phyloP scores from a whole-genome alignment of 2,329 filamentous ascomycete species.

The Fusarium bulbicola region DNA sequence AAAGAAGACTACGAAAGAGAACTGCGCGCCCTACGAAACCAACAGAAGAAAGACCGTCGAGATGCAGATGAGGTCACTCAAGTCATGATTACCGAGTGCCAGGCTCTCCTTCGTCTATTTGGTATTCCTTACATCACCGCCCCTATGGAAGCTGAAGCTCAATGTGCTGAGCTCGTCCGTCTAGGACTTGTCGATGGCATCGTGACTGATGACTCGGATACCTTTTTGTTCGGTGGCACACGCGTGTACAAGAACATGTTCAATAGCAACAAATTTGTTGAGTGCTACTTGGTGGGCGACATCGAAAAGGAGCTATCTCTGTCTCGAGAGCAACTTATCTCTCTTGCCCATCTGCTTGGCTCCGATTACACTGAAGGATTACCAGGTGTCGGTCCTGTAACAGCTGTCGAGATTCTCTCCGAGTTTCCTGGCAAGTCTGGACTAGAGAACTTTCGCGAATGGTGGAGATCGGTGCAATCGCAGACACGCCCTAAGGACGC shows the following conservation, averaged over 20 bases:
- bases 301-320: slow-evolving; percentile 90
- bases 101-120: slow-evolving; percentile 88
- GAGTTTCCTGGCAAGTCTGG: slow-evolving; percentile 76
- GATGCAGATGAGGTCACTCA: slow-evolving; percentile 98
- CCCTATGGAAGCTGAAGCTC: slow-evolving; percentile 98
- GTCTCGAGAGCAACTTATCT: slow-evolving; percentile 85
- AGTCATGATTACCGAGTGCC: slow-evolving; percentile 95
- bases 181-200: slow-evolving; percentile 95
- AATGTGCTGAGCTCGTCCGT: slow-evolving; percentile 89
- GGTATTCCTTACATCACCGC: slow-evolving; percentile 96
- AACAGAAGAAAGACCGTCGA: slow-evolving; percentile 94
- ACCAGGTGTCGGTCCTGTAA: slow-evolving; percentile 90
- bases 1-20: slow-evolving; percentile 86
- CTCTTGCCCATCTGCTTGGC: slow-evolving; percentile 88
- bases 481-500: slow-evolving; percentile 70
- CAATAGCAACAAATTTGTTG: slow-evolving; percentile 96
- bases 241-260: slow-evolving; percentile 99
- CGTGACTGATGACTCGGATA: slow-evolving; percentile 96
- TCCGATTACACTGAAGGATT: slow-evolving; percentile 96
- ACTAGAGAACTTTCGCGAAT: slow-evolving; percentile 81
- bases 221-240: slow-evolving; percentile 95
- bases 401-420: slow-evolving; percentile 90
- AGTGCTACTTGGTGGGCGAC: slow-evolving; percentile 88
- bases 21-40: slow-evolving; percentile 84
- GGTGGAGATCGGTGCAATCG: slow-evolving; percentile 84